These are phyloP conservation scores for Omphalotus guepiniiformis DNA, from an alignment of 768 basidiomycete genomes.

Conservation along the genomic window DNA sequence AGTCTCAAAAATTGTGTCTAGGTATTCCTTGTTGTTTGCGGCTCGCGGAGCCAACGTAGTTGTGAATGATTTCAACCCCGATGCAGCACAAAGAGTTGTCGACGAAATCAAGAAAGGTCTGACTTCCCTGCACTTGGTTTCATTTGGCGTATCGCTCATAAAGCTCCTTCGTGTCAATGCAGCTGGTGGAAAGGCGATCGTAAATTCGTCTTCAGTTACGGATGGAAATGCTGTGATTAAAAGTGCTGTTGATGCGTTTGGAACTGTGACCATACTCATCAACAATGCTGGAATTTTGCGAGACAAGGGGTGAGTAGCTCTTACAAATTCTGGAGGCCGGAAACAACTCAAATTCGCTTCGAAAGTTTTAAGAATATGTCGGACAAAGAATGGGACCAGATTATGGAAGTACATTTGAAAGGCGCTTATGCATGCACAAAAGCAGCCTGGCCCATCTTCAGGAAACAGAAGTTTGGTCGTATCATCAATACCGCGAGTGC, in stretches of 20 bases:
- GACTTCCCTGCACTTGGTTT: constrained; percentile 18
- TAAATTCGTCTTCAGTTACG: constrained; percentile 80
- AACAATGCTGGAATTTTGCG: constrained; percentile 95
- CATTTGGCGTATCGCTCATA: neutral
- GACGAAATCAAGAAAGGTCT: constrained; percentile 80
- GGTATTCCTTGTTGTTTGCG: constrained; percentile 91
- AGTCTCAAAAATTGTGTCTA: constrained; percentile 22
- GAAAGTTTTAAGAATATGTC: constrained; percentile 94
- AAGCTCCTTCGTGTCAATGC: constrained; percentile 5
- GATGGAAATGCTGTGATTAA: constrained; percentile 86
- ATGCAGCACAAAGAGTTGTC: constrained; percentile 88
- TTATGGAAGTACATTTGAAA: constrained; percentile 88
- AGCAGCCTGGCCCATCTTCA: constrained; percentile 94
- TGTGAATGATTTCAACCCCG: constrained; percentile 89
- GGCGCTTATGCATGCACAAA: constrained; percentile 91
- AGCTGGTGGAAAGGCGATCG: constrained; percentile 90
- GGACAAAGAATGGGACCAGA: constrained; percentile 89
- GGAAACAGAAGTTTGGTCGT: constrained; percentile 92
- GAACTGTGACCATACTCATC: constrained; percentile 79
- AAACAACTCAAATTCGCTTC: neutral
- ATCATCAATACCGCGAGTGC: constrained; percentile 94
- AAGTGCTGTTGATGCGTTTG: constrained; percentile 82
- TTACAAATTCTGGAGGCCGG: neutral
- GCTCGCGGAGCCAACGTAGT: constrained; percentile 90
- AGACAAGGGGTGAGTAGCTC: constrained; percentile 59